Conservation (phyloP, 768 basidiomycete genomes). For the Trametes cinnabarina region DNA sequence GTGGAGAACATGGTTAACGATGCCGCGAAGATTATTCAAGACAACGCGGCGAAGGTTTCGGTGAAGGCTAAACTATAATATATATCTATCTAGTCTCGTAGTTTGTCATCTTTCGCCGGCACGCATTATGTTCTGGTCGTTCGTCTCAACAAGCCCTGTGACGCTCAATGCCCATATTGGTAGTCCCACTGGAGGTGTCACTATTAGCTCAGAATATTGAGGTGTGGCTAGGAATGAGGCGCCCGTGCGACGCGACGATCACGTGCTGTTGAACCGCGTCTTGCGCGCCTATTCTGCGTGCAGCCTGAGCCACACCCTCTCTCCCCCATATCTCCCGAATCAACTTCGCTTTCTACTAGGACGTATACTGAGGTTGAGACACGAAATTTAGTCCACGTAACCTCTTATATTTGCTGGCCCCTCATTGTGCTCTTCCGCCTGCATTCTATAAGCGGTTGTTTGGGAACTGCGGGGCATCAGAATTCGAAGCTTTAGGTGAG, state of each 20-base stretch:
- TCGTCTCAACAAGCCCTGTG: too few species aligned
- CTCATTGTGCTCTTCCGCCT: too few species aligned
- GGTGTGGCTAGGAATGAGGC: too few species aligned
- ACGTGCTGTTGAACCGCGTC: slow-evolving; percentile 14
- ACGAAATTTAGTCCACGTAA: too few species aligned
- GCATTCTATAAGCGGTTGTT: too few species aligned
- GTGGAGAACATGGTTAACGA: slow-evolving; percentile 76
- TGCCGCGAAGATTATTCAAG: slow-evolving; percentile 47
- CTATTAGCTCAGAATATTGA: too few species aligned
- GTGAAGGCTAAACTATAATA: slow-evolving; percentile 51
- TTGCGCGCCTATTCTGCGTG: background rate
- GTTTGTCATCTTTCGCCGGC: background rate
- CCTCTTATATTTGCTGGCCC: too few species aligned
- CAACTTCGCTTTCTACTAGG: background rate
- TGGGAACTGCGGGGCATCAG: too few species aligned
- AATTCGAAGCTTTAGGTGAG: too few species aligned
- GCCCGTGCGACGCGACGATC: slow-evolving; percentile 8
- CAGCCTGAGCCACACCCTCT: background rate
- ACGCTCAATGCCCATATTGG: too few species aligned
- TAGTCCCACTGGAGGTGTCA: too few species aligned
- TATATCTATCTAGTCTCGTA: background rate
- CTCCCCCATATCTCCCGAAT: background rate
- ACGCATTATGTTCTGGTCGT: background rate
- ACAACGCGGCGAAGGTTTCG: slow-evolving; percentile 38
- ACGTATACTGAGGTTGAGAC: too few species aligned